Conservation (phyloP, 208 protist genomes). For the Phytomonas francai region DNA sequence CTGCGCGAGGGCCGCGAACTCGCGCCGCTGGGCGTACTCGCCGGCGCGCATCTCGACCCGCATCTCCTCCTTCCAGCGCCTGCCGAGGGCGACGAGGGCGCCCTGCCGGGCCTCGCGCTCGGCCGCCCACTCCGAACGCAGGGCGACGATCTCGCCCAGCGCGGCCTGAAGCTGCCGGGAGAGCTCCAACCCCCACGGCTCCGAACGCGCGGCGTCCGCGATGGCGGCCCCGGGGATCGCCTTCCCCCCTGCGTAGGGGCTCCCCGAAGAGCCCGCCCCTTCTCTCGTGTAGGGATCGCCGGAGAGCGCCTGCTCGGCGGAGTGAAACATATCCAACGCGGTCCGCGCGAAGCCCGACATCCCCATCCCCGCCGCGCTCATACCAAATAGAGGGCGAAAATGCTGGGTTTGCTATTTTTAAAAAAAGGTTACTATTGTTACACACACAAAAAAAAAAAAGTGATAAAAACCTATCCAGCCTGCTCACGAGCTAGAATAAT, state of each 20-base stretch:
- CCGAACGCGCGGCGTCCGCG: background rate
- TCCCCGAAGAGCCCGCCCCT: background rate
- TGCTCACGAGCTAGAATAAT: background rate
- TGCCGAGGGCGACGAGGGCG: constrained; percentile 38
- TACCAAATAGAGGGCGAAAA: background rate
- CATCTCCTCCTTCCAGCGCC: constrained; percentile 73
- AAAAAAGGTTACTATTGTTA: background rate
- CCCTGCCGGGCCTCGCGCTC: constrained; percentile 62
- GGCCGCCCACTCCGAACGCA: constrained; percentile 45
- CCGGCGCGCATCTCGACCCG: constrained; percentile 54
- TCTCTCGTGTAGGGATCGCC: background rate
- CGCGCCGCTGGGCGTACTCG: constrained; percentile 35
- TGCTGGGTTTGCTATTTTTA: background rate
- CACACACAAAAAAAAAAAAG: no score
- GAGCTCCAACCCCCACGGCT: constrained; percentile 23
- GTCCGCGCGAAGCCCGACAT: constrained; percentile 61
- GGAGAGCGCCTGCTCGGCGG: constrained; percentile 55
- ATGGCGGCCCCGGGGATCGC: background rate
- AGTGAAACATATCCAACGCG: constrained; percentile 50
- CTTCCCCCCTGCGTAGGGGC: background rate
- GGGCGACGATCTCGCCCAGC: constrained; percentile 44
- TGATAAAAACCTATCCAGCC: background rate
- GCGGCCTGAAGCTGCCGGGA: constrained; percentile 47
- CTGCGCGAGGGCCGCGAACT: constrained; percentile 39
- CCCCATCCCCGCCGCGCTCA: background rate